These are phyloP conservation scores for Debaryomyces hansenii DNA, from an alignment of 805 yeast genomes.

Conservation along the genomic window DNA sequence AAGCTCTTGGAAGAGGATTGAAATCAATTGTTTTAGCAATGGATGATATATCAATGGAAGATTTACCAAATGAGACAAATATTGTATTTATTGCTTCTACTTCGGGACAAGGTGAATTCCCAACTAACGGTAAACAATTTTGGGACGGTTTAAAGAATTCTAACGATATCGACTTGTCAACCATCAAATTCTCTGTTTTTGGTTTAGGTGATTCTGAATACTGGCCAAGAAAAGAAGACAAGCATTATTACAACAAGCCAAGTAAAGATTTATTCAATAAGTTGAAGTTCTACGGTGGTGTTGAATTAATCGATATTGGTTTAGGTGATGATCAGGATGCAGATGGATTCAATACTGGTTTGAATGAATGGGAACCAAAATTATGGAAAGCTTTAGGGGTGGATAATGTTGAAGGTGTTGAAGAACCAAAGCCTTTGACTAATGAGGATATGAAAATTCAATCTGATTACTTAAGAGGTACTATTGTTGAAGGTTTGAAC, in stretches of 20 bases:
- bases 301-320: constrained; percentile 71
- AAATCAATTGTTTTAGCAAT: constrained; percentile 64
- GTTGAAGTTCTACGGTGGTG: constrained; percentile 70
- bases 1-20: constrained; percentile 79
- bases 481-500: constrained; percentile 79
- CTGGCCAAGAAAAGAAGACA: constrained; percentile 98
- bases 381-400: constrained; percentile 91
- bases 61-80: constrained; percentile 67
- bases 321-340: constrained; percentile 98
- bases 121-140: constrained; percentile 73
- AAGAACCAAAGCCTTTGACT: constrained; percentile 88
- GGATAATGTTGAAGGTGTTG: constrained; percentile 73
- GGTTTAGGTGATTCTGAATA: constrained; percentile 83
- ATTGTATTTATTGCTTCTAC: constrained; percentile 71
- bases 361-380: constrained; percentile 77
- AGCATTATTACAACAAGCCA: constrained; percentile 92
- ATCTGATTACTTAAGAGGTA: constrained; percentile 88
- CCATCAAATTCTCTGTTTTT: constrained; percentile 60
- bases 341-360: constrained; percentile 93
- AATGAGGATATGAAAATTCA: constrained; percentile 93
- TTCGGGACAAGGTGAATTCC: constrained; percentile 87
- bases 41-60: constrained; percentile 75
- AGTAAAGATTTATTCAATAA: constrained; percentile 68
- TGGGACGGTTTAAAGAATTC: constrained; percentile 70
- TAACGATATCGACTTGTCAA: constrained; percentile 63